Evolutionary conservation across 176 grass and related monocot species (phyloP).

Genomic region (Oryza nivara): DNA sequence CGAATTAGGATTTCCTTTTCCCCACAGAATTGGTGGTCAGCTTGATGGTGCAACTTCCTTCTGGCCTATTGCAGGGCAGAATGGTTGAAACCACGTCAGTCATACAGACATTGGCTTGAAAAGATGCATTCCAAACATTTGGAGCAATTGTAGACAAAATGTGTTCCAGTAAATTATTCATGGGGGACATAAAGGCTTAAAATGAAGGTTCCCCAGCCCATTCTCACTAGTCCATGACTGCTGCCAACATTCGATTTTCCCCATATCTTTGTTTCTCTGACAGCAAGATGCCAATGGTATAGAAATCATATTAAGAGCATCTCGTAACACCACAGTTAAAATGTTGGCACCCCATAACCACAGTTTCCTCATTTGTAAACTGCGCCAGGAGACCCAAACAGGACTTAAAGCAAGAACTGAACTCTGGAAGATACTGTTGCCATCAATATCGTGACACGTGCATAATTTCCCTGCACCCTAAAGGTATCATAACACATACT

Average conservation of each 20-base stretch:
- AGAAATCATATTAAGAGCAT: neutral
- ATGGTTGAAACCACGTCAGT: neutral
- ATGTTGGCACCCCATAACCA: neutral
- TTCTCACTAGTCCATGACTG: neutral
- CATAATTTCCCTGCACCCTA: neutral
- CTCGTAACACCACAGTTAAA: neutral
- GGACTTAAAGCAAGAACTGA: neutral
- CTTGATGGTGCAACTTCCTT: neutral
- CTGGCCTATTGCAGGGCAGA: neutral
- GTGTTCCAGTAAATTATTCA: neutral
- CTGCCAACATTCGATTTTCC: neutral
- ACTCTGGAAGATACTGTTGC: neutral
- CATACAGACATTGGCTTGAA: neutral
- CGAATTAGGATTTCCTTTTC: too few relatives aligned
- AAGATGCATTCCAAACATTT: conserved; percentile 1
- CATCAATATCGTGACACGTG: conserved; percentile 7
- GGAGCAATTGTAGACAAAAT: neutral
- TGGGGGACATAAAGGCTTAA: neutral
- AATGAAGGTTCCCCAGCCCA: neutral
- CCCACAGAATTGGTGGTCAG: neutral
- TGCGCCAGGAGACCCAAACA: neutral
- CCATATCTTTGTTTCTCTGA: neutral
- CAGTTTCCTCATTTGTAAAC: neutral
- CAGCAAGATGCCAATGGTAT: neutral
- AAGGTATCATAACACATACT: neutral